Base-by-base conservation (phyloP, 768 basidiomycete genomes). In the Russula virescens region DNA sequence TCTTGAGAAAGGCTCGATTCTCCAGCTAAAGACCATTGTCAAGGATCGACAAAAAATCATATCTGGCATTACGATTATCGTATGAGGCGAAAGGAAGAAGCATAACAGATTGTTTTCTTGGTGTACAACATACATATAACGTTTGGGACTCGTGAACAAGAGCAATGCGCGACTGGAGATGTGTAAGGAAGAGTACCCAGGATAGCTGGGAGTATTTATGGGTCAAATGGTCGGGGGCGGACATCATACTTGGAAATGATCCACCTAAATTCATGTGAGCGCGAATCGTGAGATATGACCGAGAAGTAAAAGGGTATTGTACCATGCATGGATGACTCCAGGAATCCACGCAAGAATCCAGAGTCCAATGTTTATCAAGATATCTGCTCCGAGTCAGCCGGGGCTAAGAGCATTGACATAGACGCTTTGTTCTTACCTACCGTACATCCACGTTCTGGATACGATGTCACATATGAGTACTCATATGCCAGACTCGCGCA, bases 341-440 rank as follows among this genome's bases (percentile, higher is more conserved):
- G 78, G 79, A 23, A 79, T 75, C 77, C 77, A 80, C 11, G 75
- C 79, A 11, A 80, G 71, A 47, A 78, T 69, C 72, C 75, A 78
- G 13, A 80, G 71, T 0, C 72, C 68, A 63, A 78, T 70, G 61
- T 79, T 79, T 57, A 78, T 75, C 68, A 69, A 71, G 55, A 78
- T 56, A 35, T 77, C 75, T 76, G 57, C 26, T 19, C 26, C n/a
- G 21, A 21, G 57, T 42, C 38, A 42, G 26, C 51, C 45, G 43
- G 51, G 45, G 10, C 5, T 38, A 38, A 11, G 50, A 31, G 7
- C 2, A 23, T 16, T 2, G 5, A 16, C 23, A 0, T 28, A 45
- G 26, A 38, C 14, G 26, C 25, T 31, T 46, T 25, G 13, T 35
- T 66, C n/a, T 3, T 35, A 73, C 74, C 74, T 25, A 64, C 73